Evolutionary conservation across 768 basidiomycete species (phyloP).

Genomic region (Lactarius sanguifluus): DNA sequence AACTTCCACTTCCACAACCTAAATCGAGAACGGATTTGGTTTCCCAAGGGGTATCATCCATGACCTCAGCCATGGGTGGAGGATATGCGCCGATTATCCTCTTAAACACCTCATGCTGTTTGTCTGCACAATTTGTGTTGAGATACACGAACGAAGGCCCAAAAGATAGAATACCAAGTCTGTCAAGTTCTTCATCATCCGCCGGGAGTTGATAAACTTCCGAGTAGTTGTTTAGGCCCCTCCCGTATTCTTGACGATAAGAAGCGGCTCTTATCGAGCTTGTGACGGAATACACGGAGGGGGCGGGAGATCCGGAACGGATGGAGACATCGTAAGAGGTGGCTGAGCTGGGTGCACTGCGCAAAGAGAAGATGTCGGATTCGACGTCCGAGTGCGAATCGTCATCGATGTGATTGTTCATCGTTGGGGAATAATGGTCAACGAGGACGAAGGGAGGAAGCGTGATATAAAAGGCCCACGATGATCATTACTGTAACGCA

Average conservation of each 20-base stretch:
- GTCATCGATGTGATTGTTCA: constrained; percentile 36
- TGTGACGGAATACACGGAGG: constrained; percentile 68
- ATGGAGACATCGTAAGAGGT: constrained; percentile 61
- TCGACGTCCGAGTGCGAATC: constrained; percentile 42
- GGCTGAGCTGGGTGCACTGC: constrained; percentile 46
- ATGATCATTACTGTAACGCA: constrained; percentile 19
- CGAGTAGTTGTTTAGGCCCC: constrained; percentile 73
- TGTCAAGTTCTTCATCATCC: constrained; percentile 71
- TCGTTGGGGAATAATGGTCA: constrained; percentile 25
- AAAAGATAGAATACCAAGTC: constrained; percentile 49
- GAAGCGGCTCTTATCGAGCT: constrained; percentile 59
- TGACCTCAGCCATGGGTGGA: constrained; percentile 52
- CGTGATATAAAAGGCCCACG: constrained; percentile 23
- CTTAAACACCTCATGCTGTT: constrained; percentile 65
- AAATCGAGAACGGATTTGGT: constrained; percentile 68
- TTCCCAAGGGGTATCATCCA: constrained; percentile 60
- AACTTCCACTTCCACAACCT: constrained; percentile 77
- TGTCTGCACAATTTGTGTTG: constrained; percentile 44
- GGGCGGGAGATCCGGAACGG: constrained; percentile 64
- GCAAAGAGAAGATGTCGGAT: constrained; percentile 47
- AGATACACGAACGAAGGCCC: neutral
- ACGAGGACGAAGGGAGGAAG: constrained; percentile 1
- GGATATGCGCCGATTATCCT: constrained; percentile 69
- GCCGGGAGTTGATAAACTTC: constrained; percentile 78
- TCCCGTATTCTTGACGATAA: constrained; percentile 65